A percentile compares a stretch with the other conserved stretches of the same genome.
Evolutionary conservation across 176 grass and related monocot species (phyloP).

Genomic region (Oryza meridionalis): DNA sequence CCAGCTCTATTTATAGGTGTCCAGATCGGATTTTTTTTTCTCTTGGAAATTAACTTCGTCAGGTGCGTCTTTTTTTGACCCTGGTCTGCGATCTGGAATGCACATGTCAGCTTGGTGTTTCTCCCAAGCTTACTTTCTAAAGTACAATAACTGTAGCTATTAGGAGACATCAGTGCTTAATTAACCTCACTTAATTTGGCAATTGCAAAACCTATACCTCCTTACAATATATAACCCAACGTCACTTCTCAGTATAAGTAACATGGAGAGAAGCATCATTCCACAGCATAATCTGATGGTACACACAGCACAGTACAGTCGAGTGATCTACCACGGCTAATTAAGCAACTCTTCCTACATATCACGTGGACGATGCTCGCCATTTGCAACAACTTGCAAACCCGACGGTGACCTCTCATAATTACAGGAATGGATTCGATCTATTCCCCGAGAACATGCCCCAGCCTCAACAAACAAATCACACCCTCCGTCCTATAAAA

Average conservation of each 20-base stretch:
- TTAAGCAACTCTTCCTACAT: not conserved
- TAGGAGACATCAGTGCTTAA: not conserved
- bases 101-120: not conserved
- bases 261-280: not conserved
- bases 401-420: not conserved
- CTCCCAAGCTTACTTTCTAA: not conserved
- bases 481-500: too few species aligned
- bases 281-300: not conserved
- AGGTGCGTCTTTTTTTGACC: not conserved
- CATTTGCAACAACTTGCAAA: not conserved
- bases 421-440: too few species aligned
- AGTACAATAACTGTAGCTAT: not conserved
- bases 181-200: not conserved
- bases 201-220: not conserved
- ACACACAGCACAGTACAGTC: not conserved
- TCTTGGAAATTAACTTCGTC: not conserved
- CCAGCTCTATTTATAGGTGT: constrained; percentile 8
- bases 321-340: not conserved
- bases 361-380: not conserved
- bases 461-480: too few species aligned
- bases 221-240: not conserved
- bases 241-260: not conserved
- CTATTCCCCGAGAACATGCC: too few species aligned
- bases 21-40: not conserved
- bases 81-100: not conserved